A percentile compares a stretch with the other conserved stretches of the same genome.
Conservation (phyloP, 441 rosid species). For the Iberis amara region DNA sequence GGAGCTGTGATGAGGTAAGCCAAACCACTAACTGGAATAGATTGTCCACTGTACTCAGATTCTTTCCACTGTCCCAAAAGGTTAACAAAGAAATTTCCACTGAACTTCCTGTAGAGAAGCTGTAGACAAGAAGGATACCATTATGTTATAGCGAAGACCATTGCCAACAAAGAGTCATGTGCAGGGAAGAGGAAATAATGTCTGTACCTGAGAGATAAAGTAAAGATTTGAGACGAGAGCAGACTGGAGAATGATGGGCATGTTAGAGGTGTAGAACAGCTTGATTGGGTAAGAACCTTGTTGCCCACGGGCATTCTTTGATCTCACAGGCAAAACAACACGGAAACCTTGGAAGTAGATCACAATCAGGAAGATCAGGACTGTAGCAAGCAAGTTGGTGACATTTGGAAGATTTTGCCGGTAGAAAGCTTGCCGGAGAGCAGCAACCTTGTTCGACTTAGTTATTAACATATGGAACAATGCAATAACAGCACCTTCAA, state of each 20-base stretch:
- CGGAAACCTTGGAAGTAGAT: too few relatives aligned
- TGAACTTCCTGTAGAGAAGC: conserved; percentile 40
- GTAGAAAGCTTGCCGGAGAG: conserved; percentile 48
- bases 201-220: conserved; percentile 46
- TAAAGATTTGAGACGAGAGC: conserved; percentile 51
- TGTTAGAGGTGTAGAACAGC: conserved; percentile 30
- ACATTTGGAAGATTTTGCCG: conserved; percentile 52
- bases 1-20: conserved; percentile 50
- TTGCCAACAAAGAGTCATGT: too few relatives aligned
- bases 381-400: conserved; percentile 38
- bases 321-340: too few relatives aligned
- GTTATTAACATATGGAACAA: conserved; percentile 46
- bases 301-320: too few relatives aligned
- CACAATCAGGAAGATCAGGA: not conserved
- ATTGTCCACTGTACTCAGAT: conserved; percentile 25
- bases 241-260: conserved; percentile 39
- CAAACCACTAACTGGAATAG: conserved; percentile 41
- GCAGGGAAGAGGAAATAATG: too few relatives aligned
- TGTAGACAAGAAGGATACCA: conserved; percentile 27
- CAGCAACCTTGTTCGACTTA: conserved; percentile 42
- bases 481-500: conserved; percentile 31
- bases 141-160: too few relatives aligned
- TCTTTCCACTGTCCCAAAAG: conserved; percentile 42
- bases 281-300: not conserved
- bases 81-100: conserved; percentile 58